A percentile compares a stretch with the other conserved stretches of the same genome.
Conservation (phyloP, 352 stramenopile species). For the Phytophthora melonis region DNA sequence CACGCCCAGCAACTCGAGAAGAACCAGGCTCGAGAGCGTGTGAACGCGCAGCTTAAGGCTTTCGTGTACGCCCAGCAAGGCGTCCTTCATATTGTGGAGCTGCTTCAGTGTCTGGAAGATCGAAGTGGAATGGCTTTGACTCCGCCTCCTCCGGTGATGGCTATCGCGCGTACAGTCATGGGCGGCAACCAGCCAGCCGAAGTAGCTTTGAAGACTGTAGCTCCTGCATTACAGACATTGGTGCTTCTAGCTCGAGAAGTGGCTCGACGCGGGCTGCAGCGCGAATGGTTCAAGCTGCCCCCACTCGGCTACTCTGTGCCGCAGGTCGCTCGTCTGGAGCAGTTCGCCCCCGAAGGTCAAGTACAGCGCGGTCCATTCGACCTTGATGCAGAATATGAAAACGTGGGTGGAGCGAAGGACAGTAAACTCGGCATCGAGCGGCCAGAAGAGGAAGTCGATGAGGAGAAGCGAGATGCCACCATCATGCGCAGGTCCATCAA, state of each 20-base stretch:
- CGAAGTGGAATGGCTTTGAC: conserved; percentile 19
- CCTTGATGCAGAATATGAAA: conserved; percentile 4
- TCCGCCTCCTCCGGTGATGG: conserved; percentile 7
- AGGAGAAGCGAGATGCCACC: conserved; percentile 28
- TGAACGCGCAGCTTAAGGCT: conserved; percentile 55
- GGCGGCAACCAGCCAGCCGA: conserved; percentile 33
- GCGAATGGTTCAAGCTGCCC: conserved; percentile 35
- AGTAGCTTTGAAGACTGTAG: conserved; percentile 30
- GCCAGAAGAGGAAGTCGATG: conserved; percentile 23
- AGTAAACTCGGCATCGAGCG: not conserved
- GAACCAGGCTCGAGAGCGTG: conserved; percentile 46
- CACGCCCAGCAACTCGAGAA: conserved; percentile 52
- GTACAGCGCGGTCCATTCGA: conserved; percentile 11
- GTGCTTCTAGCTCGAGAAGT: conserved; percentile 23
- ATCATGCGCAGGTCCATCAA: conserved; percentile 49
- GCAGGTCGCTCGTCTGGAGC: conserved; percentile 44
- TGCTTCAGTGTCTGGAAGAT: conserved; percentile 65
- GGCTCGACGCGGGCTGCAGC: conserved; percentile 28
- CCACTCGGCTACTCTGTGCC: conserved; percentile 25
- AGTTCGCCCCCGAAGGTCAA: conserved; percentile 45
- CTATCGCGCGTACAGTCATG: conserved; percentile 28
- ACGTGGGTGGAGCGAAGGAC: not conserved
- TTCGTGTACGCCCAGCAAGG: conserved; percentile 71
- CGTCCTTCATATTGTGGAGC: conserved; percentile 61
- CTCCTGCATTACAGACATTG: conserved; percentile 31